Evolutionary conservation across 257 asterid species (phyloP).

Genomic region (Scutellaria barbata): DNA sequence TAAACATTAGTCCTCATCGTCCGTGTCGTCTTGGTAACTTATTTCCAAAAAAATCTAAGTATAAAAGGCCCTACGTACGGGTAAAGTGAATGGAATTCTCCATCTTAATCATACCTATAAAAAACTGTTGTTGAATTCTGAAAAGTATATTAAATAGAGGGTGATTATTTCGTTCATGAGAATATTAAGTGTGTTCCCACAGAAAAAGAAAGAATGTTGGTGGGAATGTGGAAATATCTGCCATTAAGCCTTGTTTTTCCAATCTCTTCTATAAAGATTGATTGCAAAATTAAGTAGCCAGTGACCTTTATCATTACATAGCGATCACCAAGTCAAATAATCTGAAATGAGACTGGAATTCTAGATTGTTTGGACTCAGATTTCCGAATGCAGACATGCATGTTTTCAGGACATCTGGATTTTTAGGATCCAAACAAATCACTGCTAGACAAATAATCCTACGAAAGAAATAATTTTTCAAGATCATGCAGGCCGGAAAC

Average conservation of each 20-base stretch:
- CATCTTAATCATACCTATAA: too few species aligned
- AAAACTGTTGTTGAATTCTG: too few species aligned
- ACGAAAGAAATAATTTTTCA: not conserved
- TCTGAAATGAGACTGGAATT: conserved; percentile 29
- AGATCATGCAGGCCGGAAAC: too few species aligned
- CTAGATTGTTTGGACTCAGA: conserved; percentile 28
- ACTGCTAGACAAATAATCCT: not conserved
- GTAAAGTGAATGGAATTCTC: too few species aligned
- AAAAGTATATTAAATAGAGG: too few species aligned
- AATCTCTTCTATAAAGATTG: not conserved
- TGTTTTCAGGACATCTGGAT: conserved; percentile 9
- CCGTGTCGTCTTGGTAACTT: too few species aligned
- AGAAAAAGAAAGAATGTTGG: conserved; percentile 12
- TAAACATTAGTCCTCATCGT: too few species aligned
- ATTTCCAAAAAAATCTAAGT: too few species aligned
- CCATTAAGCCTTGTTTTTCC: not conserved
- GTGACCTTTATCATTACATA: conserved; percentile 25
- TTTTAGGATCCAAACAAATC: conserved; percentile 10
- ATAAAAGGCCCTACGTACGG: too few species aligned
- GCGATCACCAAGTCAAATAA: conserved; percentile 33
- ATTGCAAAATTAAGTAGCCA: not conserved
- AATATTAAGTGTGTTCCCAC: conserved; percentile 18
- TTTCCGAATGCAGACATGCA: conserved; percentile 20
- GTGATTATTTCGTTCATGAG: not conserved
- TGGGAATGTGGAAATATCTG: conserved; percentile 26